These are phyloP conservation scores for Fusarium fracticaudum DNA, from an alignment of 2,329 filamentous ascomycete genomes.

Conservation along the genomic window DNA sequence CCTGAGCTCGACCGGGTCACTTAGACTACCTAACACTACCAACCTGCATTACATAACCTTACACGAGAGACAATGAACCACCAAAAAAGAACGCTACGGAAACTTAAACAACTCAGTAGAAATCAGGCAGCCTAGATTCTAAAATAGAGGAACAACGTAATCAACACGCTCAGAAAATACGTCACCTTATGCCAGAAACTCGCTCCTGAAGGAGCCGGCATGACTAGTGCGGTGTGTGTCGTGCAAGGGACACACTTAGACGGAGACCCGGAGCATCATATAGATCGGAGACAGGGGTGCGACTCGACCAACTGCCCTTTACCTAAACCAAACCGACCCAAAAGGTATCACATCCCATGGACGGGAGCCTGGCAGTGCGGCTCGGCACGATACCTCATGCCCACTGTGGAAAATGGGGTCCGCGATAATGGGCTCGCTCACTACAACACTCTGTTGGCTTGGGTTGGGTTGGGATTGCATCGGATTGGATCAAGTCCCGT, in stretches of 20 bases:
- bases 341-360: slow-evolving; percentile 32
- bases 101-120: background rate
- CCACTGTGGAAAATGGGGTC: slow-evolving; percentile 19
- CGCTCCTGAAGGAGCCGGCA: slow-evolving; percentile 2
- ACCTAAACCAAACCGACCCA: background rate
- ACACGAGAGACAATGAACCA: background rate
- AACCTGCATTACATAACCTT: background rate
- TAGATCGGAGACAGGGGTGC: slow-evolving; percentile 20
- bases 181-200: background rate
- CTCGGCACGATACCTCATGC: slow-evolving; percentile 35
- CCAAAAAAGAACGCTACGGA: background rate
- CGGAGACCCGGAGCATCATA: slow-evolving; percentile 15
- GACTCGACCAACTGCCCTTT: slow-evolving; percentile 3
- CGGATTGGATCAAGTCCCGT: background rate
- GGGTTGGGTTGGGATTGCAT: slow-evolving; percentile 11
- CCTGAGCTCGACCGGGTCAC: background rate
- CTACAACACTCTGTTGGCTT: slow-evolving; percentile 16
- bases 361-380: slow-evolving; percentile 43
- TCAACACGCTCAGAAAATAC: background rate
- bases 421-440: background rate
- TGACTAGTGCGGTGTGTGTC: slow-evolving; percentile 2
- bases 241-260: slow-evolving; percentile 5
- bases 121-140: slow-evolving; percentile 7
- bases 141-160: slow-evolving; percentile 7
- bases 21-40: background rate